Conservation (phyloP, 257 asterid genomes). For the Jacaranda copaia region DNA sequence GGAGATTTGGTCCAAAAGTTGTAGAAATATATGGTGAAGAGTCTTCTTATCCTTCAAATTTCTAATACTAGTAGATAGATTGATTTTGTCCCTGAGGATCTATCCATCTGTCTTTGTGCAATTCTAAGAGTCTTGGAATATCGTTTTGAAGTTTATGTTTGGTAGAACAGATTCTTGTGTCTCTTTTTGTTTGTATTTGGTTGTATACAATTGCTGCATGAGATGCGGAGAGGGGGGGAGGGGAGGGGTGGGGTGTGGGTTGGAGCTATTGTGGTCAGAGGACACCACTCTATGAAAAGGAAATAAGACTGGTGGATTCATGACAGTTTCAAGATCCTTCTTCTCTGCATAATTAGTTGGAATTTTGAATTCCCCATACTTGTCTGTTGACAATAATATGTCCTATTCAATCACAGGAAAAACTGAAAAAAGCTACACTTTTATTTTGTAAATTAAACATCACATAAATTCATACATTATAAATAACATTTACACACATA, state of each 20-base stretch:
- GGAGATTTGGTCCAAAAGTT: slow-evolving; percentile 32
- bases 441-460: too few relatives aligned
- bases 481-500: too few relatives aligned
- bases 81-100: slow-evolving; percentile 40
- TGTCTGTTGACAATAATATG: neutral
- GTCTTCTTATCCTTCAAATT: neutral
- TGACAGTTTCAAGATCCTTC: slow-evolving; percentile 4
- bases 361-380: neutral
- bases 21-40: slow-evolving; percentile 35
- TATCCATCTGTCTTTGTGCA: slow-evolving; percentile 11
- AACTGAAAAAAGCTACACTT: too few relatives aligned
- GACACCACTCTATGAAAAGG: slow-evolving; percentile 15
- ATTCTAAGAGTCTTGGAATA: neutral
- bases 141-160: slow-evolving; percentile 1
- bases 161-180: slow-evolving; percentile 27
- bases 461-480: too few relatives aligned
- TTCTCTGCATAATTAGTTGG: neutral
- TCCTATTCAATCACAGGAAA: neutral
- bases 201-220: slow-evolving; percentile 30
- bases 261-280: slow-evolving; percentile 11
- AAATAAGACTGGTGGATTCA: slow-evolving; percentile 1
- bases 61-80: slow-evolving; percentile 17
- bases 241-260: neutral
- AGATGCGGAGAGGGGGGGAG: slow-evolving; percentile 13
- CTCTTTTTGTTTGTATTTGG: slow-evolving; percentile 21